Evolutionary conservation across 352 stramenopile species (phyloP), one percentile per base, ranked within the genome.

Genomic region (Phytophthora pini): DNA sequence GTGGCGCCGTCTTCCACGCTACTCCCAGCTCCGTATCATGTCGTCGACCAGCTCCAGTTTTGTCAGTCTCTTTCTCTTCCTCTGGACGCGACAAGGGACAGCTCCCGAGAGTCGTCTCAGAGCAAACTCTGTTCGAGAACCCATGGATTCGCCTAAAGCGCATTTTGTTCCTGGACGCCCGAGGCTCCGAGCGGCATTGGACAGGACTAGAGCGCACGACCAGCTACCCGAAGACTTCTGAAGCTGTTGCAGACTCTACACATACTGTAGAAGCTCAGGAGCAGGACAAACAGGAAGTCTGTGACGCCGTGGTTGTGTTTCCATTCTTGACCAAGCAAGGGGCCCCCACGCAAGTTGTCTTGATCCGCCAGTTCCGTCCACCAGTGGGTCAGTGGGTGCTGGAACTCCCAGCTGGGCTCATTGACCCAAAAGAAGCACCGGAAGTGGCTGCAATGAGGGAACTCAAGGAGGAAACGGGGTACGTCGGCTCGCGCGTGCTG

Each of bases 321-420:
- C 86, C 86, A 29, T 90, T 92, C 45, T 65, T 92, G 20, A 88
- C 73, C 31, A 70, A 68, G 8, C 46, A 44, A 40, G 51, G 63
- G 20, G 52, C 59, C 5, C 66, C 65, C 13, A 76, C 59, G 2
- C 71, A 68, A 8, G 83, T 89, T 41, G 73, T 98, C 22, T 67
- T 97, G 39, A 95, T 98, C 53, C 84, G 90, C 32, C 94, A 98
- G 68, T 98, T 95, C 65, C 88, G 94, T 12, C 93, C 93, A 15
- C 87, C 93, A 3, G 81, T 92, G 5, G 83, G 83, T 48, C 79
- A 84, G 41, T 95, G 85, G 73, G 94, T 95, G 22, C 65, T 98
- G 41, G 93, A 98, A 72, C 80, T 98, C 13, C 93, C 93, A 1
- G 92, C 93, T 9, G 92, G 94, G 12, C 81, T 98, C 22, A 97